A percentile compares a stretch with the other conserved stretches of the same genome.
Evolutionary conservation across 768 basidiomycete genomes (phyloP).

Genomic region (Termitomyces sp.): DNA sequence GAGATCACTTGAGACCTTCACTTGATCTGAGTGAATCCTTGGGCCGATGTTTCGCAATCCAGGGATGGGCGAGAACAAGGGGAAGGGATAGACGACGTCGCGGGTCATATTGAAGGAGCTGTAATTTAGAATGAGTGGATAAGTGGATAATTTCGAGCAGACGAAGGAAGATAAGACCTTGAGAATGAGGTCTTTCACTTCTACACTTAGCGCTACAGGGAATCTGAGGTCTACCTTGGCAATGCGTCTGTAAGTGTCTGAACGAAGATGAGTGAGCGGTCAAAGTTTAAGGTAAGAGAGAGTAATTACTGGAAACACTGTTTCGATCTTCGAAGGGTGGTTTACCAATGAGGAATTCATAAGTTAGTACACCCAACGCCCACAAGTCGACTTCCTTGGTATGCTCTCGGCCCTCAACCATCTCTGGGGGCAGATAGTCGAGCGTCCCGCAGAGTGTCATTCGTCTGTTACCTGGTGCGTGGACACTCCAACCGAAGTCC

Average conservation of each 20-base stretch:
- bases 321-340: conserved; percentile 78
- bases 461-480: conserved; percentile 86
- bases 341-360: conserved; percentile 86
- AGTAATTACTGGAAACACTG: conserved; percentile 63
- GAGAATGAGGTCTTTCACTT: conserved; percentile 62
- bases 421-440: conserved; percentile 97
- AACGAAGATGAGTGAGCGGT: not conserved
- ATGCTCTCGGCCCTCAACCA: conserved; percentile 92
- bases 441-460: conserved; percentile 93
- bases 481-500: conserved; percentile 98
- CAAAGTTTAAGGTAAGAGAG: not conserved
- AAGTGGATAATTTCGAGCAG: not conserved
- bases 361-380: conserved; percentile 95
- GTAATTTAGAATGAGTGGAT: not conserved
- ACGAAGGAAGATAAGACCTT: conserved; percentile 32
- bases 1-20: not conserved
- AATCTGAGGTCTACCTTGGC: conserved; percentile 78
- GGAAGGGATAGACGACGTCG: conserved; percentile 67
- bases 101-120: conserved; percentile 86
- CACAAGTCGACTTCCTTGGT: conserved; percentile 90
- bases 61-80: conserved; percentile 79
- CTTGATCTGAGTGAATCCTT: conserved; percentile 31
- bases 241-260: conserved; percentile 89
- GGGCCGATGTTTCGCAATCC: conserved; percentile 71
- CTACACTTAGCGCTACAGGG: conserved; percentile 51